Evolutionary conservation across 2,329 filamentous ascomycete genomes (phyloP), one percentile per base, ranked within the genome.

Genomic region (Pseudopyrenochaeta lycopersici): DNA sequence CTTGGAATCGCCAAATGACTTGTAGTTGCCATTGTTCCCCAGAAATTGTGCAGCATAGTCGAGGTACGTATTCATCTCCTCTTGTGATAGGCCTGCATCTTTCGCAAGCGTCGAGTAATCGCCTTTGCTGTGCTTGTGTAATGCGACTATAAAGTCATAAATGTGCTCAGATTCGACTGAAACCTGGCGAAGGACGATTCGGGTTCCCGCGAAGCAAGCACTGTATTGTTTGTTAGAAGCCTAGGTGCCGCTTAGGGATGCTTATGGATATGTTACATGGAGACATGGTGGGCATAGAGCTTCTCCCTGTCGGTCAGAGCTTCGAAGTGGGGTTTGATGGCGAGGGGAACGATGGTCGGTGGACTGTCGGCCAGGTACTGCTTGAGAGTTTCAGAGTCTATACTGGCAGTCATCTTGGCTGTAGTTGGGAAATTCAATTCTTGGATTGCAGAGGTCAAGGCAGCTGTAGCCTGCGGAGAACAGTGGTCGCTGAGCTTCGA

Each of bases 311-410:
- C 85, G 47, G 79, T 84, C 56, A 95, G 77, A 31, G 88, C 86
- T 49, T 94, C 90, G 68, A 98, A 99, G 78, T 98, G 94, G 73
- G 92, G 90, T 79, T 92, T 92, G 75, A 98, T 95, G 75, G 92
- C 89, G 44, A 99, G 85, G 42, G 89, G 87, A 54, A 97, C 94
- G 51, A 97, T 87, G 43, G 88, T 90, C 1, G 95, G 95, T 40
- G 95, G 95, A 60, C 89, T 88, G 77, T 99, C 95, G 41, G 95
- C 93, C 56, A 96, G 84, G 76, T 96, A 97, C 73, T 96, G 90
- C 75, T 80, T 79, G 36, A 81, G 73, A 6, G 74, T 74, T 32
- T 77, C 71, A 7, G 72, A 68, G 56, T 81, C 79, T 70, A 82
- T 81, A 39, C 66, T 66, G 36, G 63, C 54, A 47, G 66, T 35